Evolutionary conservation across 768 basidiomycete species (phyloP).

Genomic region (Russula brevipes): DNA sequence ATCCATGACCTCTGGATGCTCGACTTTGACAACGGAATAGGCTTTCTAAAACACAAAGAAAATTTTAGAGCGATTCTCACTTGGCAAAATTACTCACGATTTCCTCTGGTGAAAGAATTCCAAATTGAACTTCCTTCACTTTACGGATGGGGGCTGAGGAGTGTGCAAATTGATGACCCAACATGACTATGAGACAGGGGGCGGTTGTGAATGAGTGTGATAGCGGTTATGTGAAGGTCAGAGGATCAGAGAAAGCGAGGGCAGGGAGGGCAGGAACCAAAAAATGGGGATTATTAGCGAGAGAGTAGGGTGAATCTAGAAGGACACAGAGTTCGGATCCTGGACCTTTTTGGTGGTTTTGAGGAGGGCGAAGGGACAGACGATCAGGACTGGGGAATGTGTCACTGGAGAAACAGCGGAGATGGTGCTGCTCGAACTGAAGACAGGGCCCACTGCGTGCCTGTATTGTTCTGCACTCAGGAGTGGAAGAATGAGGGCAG

Average conservation of each 20-base stretch:
- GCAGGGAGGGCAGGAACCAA: not conserved
- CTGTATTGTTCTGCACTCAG: conserved; percentile 14
- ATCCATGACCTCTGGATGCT: conserved; percentile 98
- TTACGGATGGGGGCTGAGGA: conserved; percentile 93
- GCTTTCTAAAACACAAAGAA: conserved; percentile 68
- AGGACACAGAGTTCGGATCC: conserved; percentile 9
- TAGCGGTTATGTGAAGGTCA: not conserved
- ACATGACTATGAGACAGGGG: conserved; percentile 42
- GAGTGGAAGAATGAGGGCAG: conserved; percentile 1
- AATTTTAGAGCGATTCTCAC: not conserved
- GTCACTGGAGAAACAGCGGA: conserved; percentile 1
- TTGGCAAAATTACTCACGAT: conserved; percentile 59
- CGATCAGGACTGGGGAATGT: not conserved
- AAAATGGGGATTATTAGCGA: conserved; percentile 1
- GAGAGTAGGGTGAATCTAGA: conserved; percentile 3
- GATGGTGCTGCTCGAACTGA: not conserved
- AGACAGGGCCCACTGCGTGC: not conserved
- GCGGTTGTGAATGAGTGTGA: conserved; percentile 1
- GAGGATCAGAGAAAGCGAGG: not conserved
- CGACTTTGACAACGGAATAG: conserved; percentile 96
- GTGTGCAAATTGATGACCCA: conserved; percentile 86
- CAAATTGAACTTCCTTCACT: conserved; percentile 97
- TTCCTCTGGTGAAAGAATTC: conserved; percentile 97
- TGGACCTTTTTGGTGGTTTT: conserved; percentile 19
- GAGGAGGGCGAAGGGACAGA: conserved; percentile 6